phyloP scores from a whole-genome alignment of 306 rosid genomes.

The Dalbergia cochinchinensis region DNA sequence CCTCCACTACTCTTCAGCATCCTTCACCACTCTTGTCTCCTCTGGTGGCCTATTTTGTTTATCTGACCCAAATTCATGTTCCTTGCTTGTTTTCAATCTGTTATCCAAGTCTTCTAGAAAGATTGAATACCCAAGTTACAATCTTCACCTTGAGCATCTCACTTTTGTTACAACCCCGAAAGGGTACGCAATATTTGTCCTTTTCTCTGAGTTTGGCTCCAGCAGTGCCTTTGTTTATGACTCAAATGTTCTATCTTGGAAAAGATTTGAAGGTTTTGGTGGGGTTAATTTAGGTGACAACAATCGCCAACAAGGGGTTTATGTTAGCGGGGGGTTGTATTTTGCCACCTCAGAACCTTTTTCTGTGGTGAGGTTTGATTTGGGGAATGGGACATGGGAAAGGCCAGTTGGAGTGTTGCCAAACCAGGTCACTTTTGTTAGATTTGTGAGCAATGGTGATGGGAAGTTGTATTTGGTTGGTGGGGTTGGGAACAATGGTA shows the following conservation, averaged over 20 bases:
- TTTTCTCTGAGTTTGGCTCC: conserved; percentile 56
- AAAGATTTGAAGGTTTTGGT: conserved; percentile 49
- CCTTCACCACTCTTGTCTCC: conserved; percentile 59
- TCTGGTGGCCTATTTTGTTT: conserved; percentile 85
- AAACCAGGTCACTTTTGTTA: conserved; percentile 58
- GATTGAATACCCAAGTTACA: conserved; percentile 61
- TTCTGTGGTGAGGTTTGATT: conserved; percentile 66
- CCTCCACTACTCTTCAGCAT: conserved; percentile 37
- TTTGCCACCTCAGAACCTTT: conserved; percentile 78
- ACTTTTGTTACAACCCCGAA: conserved; percentile 65
- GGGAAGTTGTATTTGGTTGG: conserved; percentile 73
- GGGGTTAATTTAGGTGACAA: conserved; percentile 56
- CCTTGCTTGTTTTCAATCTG: conserved; percentile 73
- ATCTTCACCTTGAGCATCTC: conserved; percentile 63
- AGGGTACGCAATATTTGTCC: conserved; percentile 66
- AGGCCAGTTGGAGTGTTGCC: conserved; percentile 56
- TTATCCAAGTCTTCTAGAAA: conserved; percentile 65
- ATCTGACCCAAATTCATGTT: conserved; percentile 54
- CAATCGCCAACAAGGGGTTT: conserved; percentile 67
- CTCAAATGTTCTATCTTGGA: conserved; percentile 67
- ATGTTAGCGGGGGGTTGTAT: conserved; percentile 58
- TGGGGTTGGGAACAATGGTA: conserved; percentile 84
- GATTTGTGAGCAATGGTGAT: conserved; percentile 65
- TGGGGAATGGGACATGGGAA: conserved; percentile 72
- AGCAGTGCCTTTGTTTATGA: conserved; percentile 55